These are phyloP conservation scores for Scutellaria baicalensis DNA, from an alignment of 257 asterid genomes.

Conservation along the genomic window DNA sequence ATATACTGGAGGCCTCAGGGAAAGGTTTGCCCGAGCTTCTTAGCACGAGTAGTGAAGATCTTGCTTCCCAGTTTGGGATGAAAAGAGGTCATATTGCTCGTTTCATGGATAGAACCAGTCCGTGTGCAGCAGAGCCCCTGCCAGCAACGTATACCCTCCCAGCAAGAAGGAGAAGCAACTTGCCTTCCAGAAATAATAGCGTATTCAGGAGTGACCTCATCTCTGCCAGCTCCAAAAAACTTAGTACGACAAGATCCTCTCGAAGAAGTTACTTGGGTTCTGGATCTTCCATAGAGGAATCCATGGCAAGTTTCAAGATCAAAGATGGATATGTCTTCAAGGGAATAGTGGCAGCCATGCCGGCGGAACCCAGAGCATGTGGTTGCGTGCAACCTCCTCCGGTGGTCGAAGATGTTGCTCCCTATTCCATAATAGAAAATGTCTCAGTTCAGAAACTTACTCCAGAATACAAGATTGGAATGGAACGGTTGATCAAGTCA, in stretches of 20 bases:
- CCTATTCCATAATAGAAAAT: conserved; percentile 55
- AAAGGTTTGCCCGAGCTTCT: conserved; percentile 62
- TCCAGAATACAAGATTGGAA: conserved; percentile 66
- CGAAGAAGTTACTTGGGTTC: conserved; percentile 21
- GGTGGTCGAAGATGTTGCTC: conserved; percentile 54
- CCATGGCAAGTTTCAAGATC: conserved; percentile 58
- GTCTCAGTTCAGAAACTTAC: conserved; percentile 61
- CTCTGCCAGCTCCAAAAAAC: conserved; percentile 29
- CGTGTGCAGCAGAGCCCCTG: conserved; percentile 29
- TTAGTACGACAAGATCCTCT: conserved; percentile 24
- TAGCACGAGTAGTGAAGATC: conserved; percentile 32
- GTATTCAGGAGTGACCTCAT: conserved; percentile 27
- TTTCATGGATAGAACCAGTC: conserved; percentile 45
- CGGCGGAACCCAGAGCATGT: conserved; percentile 67
- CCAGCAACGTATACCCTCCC: conserved; percentile 32
- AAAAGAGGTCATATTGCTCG: conserved; percentile 75
- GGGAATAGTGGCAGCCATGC: conserved; percentile 72
- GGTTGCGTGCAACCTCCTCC: conserved; percentile 70
- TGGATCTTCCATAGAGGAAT: conserved; percentile 43
- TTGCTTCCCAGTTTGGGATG: conserved; percentile 49
- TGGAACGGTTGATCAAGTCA: conserved; percentile 52
- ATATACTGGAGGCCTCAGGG: conserved; percentile 46
- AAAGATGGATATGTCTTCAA: conserved; percentile 61
- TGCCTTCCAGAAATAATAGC: conserved; percentile 37
- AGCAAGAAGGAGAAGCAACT: conserved; percentile 25